Evolutionary conservation across 2,329 filamentous ascomycete species (phyloP), one percentile per base, ranked within the genome.

Genomic region (Xylariaceae sp.): DNA sequence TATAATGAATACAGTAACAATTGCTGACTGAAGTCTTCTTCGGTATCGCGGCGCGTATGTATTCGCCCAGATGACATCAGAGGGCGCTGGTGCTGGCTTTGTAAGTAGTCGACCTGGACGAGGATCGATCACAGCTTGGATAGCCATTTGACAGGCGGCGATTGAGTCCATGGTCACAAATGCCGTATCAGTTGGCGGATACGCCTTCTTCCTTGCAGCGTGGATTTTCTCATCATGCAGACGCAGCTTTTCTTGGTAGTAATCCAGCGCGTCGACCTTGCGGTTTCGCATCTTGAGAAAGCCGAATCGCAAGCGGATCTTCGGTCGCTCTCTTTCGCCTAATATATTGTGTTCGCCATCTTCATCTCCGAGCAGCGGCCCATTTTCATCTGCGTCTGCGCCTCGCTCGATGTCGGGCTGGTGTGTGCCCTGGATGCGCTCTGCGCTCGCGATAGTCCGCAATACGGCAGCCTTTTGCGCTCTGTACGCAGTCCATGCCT

Each of bases 161-260:
- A 96, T 94, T 3, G 90, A 94, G 71, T 96, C 89, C 90, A 99
- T 95, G 0, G 94, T 97, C 36, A 99, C 89, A 67, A 99, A 96
- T 1, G 95, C 95, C 52, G 95, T 79, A 43, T 92, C 86, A 1
- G 85, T 91, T 0, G 94, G 77, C 6, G 78, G 73, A 61, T 90
- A 97, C 3, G 87, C 79, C 66, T 89, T 88, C 61, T 83, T 82
- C 27, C 94, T 82, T 11, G 90, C 82, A 7, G 71, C 70, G 7
- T 71, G 68, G 44, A 99, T 89, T 57, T 84, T 78, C 43, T 89
- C 86, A 58, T 99, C 92, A 2, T 95, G 68, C 14, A 79, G 77
- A 22, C 87, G 84, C 33, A 99, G 78, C 64, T 87, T 86, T 67
- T 96, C 89, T 61, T 95, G 87, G 62, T 91, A 96, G 66, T 96